Base-by-base conservation (phyloP, 805 yeast species). In the Candida krabiensis region DNA sequence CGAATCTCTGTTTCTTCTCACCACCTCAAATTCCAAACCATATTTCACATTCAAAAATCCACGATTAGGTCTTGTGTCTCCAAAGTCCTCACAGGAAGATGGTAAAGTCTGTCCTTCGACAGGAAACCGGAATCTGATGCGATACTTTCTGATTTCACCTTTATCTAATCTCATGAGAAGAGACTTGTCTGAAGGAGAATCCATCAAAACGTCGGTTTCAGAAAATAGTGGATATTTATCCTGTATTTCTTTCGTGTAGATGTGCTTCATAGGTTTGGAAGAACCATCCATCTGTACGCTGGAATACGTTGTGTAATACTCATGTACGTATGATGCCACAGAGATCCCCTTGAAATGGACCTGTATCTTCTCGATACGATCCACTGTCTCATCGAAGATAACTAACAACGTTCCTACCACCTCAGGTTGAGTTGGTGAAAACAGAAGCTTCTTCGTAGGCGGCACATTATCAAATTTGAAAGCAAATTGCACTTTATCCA, bases 101-200 rank as follows among this genome's bases (percentile, higher is more conserved):
- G 54, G 54, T 2, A 50, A 40, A 13, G 35, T 30, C 34, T 41
- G 41, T 9, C 33, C 14, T 5, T 47, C 46, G 9, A 18, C 24
- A 2, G 54, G 54, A 28, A 50, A 50, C 24, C 19, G 23, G 35
- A 47, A 50, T 21, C 30, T 19, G 22, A 50, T 28, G 5, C 36
- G 37, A 28, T 35, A 33, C 19, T 39, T 34, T 4, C 35, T 13
- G 9, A 24, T 15, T 9, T 40, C 29, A 13, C 30, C 38, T 18
- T 28, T 26, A 17, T 30, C 35, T 14, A 38, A 38, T 13, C 28
- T 32, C 13, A 15, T 22, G n/a, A n/a, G n/a, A n/a, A n/a, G n/a
- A 5, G 28, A 23, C 9, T 22, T 33, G 13, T 16, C 17, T n/a
- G n/a, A n/a, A 9, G 30, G 33, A 25, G 29, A 7, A 15, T 39